Evolutionary conservation across 495 filamentous ascomycete species (phyloP).

Genomic region (Aeminium ludgeri): DNA sequence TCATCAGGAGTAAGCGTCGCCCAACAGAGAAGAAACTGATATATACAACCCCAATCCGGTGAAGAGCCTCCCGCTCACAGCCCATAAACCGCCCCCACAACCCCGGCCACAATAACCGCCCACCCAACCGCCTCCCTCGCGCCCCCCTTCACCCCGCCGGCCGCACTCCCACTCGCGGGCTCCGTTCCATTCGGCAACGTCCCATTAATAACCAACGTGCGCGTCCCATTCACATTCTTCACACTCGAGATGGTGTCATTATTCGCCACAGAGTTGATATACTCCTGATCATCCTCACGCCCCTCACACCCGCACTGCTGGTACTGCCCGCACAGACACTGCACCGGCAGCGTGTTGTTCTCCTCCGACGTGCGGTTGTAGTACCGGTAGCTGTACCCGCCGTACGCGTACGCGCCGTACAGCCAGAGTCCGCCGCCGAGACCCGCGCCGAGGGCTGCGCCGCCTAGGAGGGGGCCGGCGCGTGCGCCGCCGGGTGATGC

Average conservation of each 20-base stretch:
- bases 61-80: too few species aligned
- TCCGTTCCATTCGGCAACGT: constrained; percentile 41
- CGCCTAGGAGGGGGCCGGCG: constrained; percentile 38
- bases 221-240: constrained; percentile 55
- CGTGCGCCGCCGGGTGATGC: constrained; percentile 38
- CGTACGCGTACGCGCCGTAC: constrained; percentile 56
- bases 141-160: constrained; percentile 1
- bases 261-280: constrained; percentile 45
- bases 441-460: constrained; percentile 35
- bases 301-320: constrained; percentile 62
- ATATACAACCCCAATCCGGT: too few species aligned
- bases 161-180: background rate
- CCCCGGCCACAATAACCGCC: constrained; percentile 3
- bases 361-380: constrained; percentile 32
- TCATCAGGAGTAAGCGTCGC: too few species aligned
- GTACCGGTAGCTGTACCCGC: constrained; percentile 44
- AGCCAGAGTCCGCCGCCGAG: constrained; percentile 37
- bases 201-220: constrained; percentile 67
- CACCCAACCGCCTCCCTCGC: constrained; percentile 7
- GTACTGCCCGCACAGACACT: constrained; percentile 58
- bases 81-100: background rate
- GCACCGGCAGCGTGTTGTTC: constrained; percentile 55
- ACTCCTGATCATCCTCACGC: constrained; percentile 44
- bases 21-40: too few species aligned
- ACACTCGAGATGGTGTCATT: constrained; percentile 42